Evolutionary conservation across 805 yeast species (phyloP).

Genomic region (Spencermartinsiella europaea): DNA sequence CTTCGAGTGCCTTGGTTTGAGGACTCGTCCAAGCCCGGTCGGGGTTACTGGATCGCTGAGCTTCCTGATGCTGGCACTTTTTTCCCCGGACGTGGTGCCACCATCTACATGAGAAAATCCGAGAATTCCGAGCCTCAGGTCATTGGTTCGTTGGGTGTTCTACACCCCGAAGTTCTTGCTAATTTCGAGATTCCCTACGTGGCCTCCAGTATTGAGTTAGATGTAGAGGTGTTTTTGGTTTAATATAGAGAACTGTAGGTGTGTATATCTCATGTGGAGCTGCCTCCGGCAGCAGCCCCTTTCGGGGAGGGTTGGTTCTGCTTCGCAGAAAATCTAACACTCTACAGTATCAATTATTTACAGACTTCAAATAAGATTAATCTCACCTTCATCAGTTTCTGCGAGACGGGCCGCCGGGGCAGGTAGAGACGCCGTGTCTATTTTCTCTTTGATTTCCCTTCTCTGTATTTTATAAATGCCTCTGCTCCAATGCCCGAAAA

Average conservation of each 20-base stretch:
- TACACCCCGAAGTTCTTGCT: constrained; percentile 90
- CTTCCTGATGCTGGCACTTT: constrained; percentile 40
- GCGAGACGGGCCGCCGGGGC: background rate
- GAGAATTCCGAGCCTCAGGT: constrained; percentile 32
- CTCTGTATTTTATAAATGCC: constrained; percentile 45
- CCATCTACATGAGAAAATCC: constrained; percentile 63
- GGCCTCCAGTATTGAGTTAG: constrained; percentile 84
- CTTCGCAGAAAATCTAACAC: too few relatives aligned
- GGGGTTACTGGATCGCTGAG: constrained; percentile 54
- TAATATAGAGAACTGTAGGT: constrained; percentile 1
- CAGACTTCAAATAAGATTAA: too few relatives aligned
- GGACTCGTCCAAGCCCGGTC: constrained; percentile 46
- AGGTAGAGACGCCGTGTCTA: background rate
- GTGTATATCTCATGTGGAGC: too few relatives aligned
- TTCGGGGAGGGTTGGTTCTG: too few relatives aligned
- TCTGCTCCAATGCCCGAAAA: constrained; percentile 84
- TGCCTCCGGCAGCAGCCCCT: too few relatives aligned
- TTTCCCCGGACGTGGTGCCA: constrained; percentile 98
- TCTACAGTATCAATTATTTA: too few relatives aligned
- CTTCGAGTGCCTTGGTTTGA: constrained; percentile 73
- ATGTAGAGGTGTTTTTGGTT: constrained; percentile 73
- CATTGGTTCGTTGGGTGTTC: constrained; percentile 84
- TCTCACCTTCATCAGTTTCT: too few relatives aligned
- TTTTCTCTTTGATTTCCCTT: constrained; percentile 3
- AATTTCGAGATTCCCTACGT: constrained; percentile 89